A percentile compares a stretch with the other conserved stretches of the same genome.
These are phyloP conservation scores for Penicillium canariense DNA, from an alignment of 495 filamentous ascomycete species.

Conservation along the genomic window DNA sequence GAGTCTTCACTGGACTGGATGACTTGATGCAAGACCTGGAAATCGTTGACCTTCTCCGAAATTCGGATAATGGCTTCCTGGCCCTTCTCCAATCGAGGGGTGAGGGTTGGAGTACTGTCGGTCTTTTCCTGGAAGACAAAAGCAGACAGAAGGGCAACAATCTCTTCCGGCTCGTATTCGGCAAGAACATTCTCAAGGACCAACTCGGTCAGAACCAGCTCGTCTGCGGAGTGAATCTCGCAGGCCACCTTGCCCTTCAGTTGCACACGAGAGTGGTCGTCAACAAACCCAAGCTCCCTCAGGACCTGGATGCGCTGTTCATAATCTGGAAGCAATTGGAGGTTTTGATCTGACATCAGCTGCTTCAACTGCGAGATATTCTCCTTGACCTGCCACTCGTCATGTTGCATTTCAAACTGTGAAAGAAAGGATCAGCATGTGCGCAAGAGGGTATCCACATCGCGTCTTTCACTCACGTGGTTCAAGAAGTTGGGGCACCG, in stretches of 20 bases:
- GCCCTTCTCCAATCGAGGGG: slow-evolving; percentile 76
- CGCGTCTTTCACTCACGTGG: slow-evolving; percentile 59
- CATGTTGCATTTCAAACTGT: slow-evolving; percentile 86
- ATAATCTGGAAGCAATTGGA: slow-evolving; percentile 96
- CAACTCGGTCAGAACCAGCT: slow-evolving; percentile 94
- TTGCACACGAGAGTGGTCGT: slow-evolving; percentile 77
- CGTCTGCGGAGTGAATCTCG: slow-evolving; percentile 96
- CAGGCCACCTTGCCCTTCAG: slow-evolving; percentile 98
- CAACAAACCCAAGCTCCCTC: slow-evolving; percentile 86
- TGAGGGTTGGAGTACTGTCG: slow-evolving; percentile 77
- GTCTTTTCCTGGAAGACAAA: slow-evolving; percentile 99
- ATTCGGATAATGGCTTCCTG: slow-evolving; percentile 83
- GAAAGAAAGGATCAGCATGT: neutral
- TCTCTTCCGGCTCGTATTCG: slow-evolving; percentile 93
- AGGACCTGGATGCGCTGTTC: slow-evolving; percentile 91
- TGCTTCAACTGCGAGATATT: slow-evolving; percentile 82
- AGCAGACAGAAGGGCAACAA: slow-evolving; percentile 86
- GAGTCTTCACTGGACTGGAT: slow-evolving; percentile 83
- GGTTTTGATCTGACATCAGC: slow-evolving; percentile 91
- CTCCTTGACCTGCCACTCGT: slow-evolving; percentile 91
- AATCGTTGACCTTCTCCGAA: slow-evolving; percentile 83
- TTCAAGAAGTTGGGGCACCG: slow-evolving; percentile 75
- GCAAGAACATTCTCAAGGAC: slow-evolving; percentile 95
- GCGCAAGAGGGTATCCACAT: neutral
- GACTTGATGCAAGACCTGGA: slow-evolving; percentile 86